phyloP scores from a whole-genome alignment of 805 yeast species.

The Yarrowia hollandica region DNA sequence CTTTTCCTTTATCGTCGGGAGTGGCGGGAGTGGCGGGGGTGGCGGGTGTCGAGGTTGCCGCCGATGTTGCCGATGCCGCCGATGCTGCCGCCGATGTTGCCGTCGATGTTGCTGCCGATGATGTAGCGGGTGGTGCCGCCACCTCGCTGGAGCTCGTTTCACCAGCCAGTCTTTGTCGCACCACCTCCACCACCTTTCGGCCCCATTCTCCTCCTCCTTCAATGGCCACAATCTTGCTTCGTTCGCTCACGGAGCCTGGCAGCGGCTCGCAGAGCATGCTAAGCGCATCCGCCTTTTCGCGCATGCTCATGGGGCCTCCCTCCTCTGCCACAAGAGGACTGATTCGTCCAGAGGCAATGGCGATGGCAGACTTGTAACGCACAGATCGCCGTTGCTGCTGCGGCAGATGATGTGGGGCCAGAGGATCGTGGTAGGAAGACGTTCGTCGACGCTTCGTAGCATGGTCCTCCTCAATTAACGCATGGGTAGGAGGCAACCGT shows the following conservation, averaged over 20 bases:
- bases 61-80: not conserved
- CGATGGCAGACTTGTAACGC: conserved; percentile 33
- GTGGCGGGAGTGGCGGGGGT: too few relatives aligned
- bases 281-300: conserved; percentile 36
- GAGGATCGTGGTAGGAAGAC: conserved; percentile 36
- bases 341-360: conserved; percentile 30
- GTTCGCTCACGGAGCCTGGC: not conserved
- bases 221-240: conserved; percentile 15
- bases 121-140: not conserved
- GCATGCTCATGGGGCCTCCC: conserved; percentile 30
- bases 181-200: not conserved
- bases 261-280: conserved; percentile 34
- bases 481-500: conserved; percentile 16
- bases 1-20: too few relatives aligned
- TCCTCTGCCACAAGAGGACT: not conserved
- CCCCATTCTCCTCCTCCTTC: conserved; percentile 21
- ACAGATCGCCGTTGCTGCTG: conserved; percentile 30
- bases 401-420: conserved; percentile 23
- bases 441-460: conserved; percentile 34
- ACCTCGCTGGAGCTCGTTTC: too few relatives aligned
- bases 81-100: not conserved
- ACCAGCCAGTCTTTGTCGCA: not conserved
- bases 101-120: not conserved
- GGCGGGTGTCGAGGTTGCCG: not conserved
- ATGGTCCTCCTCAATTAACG: conserved; percentile 31